phyloP scores from a whole-genome alignment of 208 protist species.

The Leishmania amazonensis region DNA sequence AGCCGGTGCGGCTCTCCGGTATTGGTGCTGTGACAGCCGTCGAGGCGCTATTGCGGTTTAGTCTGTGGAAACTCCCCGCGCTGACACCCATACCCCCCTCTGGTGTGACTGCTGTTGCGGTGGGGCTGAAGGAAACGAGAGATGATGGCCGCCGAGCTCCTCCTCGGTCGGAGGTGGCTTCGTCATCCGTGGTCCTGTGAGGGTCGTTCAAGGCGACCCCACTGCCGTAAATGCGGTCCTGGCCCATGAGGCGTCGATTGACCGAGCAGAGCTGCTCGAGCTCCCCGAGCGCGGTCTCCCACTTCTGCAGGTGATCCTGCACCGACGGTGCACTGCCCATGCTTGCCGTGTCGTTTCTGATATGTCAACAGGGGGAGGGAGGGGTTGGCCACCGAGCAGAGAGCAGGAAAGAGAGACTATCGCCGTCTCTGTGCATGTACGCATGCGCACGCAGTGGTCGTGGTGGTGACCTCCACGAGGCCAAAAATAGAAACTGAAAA shows the following conservation, averaged over 20 bases:
- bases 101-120: conserved; percentile 1
- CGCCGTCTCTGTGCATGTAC: not conserved
- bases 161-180: conserved; percentile 34
- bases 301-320: conserved; percentile 74
- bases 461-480: not conserved
- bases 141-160: conserved; percentile 51
- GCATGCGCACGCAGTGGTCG: not conserved
- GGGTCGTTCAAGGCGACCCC: conserved; percentile 15
- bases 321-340: conserved; percentile 70
- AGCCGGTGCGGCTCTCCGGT: conserved; percentile 27
- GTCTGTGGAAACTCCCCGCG: conserved; percentile 28
- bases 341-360: not conserved
- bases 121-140: conserved; percentile 72
- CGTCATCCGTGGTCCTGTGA: conserved; percentile 20
- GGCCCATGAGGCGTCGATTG: conserved; percentile 54
- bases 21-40: not conserved
- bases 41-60: conserved; percentile 15
- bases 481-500: not conserved
- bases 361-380: not conserved
- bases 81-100: conserved; percentile 31
- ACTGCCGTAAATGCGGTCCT: conserved; percentile 66
- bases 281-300: conserved; percentile 66
- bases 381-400: not conserved
- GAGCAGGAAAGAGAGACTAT: not conserved
- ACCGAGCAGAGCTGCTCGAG: conserved; percentile 61